These are phyloP conservation scores for Aspergillus latus DNA, from an alignment of 2,329 filamentous ascomycete genomes.

Conservation along the genomic window DNA sequence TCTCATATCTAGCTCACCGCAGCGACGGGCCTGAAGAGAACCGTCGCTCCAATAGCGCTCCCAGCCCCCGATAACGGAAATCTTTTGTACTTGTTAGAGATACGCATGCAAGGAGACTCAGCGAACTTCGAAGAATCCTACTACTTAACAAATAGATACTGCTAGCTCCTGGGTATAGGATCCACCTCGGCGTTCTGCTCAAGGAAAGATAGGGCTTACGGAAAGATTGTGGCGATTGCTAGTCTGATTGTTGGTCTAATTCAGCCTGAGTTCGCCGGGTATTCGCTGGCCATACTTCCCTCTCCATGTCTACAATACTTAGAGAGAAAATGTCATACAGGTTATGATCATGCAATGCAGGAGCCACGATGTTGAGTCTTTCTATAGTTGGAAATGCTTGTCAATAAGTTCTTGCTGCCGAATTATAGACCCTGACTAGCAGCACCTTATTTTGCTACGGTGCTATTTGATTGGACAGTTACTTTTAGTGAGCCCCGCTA, in stretches of 20 bases:
- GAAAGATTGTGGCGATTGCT: no score
- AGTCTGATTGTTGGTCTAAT: no score
- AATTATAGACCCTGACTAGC: constrained; percentile 8
- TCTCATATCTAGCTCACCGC: constrained; percentile 8
- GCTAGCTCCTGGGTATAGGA: background rate
- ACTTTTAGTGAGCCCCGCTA: background rate
- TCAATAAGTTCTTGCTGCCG: background rate
- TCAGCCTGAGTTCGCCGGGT: no score
- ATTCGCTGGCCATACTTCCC: no score
- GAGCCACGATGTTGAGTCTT: background rate
- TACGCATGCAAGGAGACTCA: constrained; percentile 19
- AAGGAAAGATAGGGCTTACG: background rate
- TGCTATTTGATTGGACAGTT: background rate
- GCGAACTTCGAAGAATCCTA: background rate
- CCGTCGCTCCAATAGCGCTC: background rate
- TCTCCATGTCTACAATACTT: no score
- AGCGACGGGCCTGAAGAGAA: background rate
- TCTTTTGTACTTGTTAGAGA: constrained; percentile 5
- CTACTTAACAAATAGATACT: background rate
- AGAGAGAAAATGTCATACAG: background rate
- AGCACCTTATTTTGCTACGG: constrained; percentile 9
- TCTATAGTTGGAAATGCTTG: background rate
- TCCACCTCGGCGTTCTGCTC: background rate
- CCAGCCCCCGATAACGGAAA: background rate
- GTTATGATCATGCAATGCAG: constrained; percentile 3